Base-by-base conservation (phyloP, 2,329 filamentous ascomycete genomes). In the Phyllosticta paracitricarpa region DNA sequence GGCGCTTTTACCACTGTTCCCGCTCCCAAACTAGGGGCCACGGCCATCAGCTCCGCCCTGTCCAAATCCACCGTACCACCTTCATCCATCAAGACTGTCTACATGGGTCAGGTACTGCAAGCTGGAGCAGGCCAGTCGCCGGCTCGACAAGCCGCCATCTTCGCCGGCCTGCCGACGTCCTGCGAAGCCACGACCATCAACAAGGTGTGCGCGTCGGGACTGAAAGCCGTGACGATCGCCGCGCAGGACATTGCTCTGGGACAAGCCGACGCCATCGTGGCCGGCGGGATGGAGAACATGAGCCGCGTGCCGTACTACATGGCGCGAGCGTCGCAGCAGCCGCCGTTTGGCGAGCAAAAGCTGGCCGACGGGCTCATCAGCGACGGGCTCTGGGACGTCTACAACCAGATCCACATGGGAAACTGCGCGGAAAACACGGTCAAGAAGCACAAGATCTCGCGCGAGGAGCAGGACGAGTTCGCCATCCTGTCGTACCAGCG, bases 201-300 rank as follows among this genome's bases (percentile, higher is more conserved):
- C 82, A 99, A 99, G 78, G 94, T 99, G 63, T 99, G 94, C 79
- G 89, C 94, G 3, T 97, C 92, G 0, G 94, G 94, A 4, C 80
- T 99, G 66, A 99, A 99, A 76, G 89, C 94, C 1, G 91, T 97
- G 4, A 86, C 84, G 24, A 83, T 97, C 54, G 94, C 93, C 1
- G 93, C 93, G 1, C 91, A 96, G 71, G 94, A 96, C 71, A 96
- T 97, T 68, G 90, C 97, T 76, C 83, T 99, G 10, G 93, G 94
- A 4, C 82, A 96, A 9, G 84, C 91, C 17, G 89, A 96, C 69
- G 92, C 89, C 0, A 89, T 96, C 73, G 82, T 97, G 7, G 94
- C 94, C 1, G 94, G 94, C 64, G 94, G 94, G 59, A 97, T 99
- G 89, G 94, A 99, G 79, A 97, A 90, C 76, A 99, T 99, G 94